Evolutionary conservation across 1,284 basidiomycete species (phyloP).

Genomic region (Pseudomicrostroma phylloplanum): DNA sequence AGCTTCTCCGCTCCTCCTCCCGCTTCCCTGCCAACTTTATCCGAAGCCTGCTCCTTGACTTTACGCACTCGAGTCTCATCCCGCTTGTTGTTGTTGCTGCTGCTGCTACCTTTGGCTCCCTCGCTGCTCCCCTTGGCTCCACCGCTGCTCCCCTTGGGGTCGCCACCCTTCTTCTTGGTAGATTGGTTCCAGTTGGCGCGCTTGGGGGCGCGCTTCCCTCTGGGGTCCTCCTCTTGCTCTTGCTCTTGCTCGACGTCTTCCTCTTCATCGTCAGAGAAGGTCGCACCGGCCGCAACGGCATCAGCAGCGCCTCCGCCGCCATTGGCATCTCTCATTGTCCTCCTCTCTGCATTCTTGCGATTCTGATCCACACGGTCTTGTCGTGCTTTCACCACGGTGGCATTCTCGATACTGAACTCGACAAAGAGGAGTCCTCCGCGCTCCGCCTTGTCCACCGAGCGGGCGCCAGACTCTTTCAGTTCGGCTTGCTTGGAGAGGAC

Average conservation of each 20-base stretch:
- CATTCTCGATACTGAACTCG: slow-evolving; percentile 49
- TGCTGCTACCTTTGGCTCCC: no score
- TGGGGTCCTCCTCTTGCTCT: slow-evolving; percentile 8
- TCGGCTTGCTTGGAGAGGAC: slow-evolving; percentile 28
- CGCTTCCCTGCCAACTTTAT: slow-evolving; percentile 17
- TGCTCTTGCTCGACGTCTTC: slow-evolving; percentile 14
- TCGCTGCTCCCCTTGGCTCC: no score
- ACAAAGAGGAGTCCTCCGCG: slow-evolving; percentile 42
- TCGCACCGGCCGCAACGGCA: slow-evolving; percentile 12
- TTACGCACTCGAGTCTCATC: slow-evolving; percentile 4
- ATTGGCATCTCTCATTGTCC: not conserved
- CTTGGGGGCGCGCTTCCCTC: not conserved
- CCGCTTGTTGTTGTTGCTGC: no score
- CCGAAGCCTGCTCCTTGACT: slow-evolving; percentile 9
- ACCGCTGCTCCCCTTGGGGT: no score
- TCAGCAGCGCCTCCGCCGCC: not conserved
- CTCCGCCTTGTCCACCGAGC: slow-evolving; percentile 27
- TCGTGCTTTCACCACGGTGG: slow-evolving; percentile 39
- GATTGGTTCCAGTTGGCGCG: slow-evolving; percentile 9
- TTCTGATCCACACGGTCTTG: slow-evolving; percentile 15
- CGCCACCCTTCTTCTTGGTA: slow-evolving; percentile 5
- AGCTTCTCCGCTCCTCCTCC: slow-evolving; percentile 14
- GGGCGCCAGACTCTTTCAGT: slow-evolving; percentile 17
- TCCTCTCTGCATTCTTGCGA: slow-evolving; percentile 7
- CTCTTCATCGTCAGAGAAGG: slow-evolving; percentile 14